Percentiles rank a stretch among this genome's conserved stretches.
These are phyloP conservation scores for Musa schizocarpa DNA, from an alignment of 176 grass and related monocot genomes.

Conservation along the genomic window DNA sequence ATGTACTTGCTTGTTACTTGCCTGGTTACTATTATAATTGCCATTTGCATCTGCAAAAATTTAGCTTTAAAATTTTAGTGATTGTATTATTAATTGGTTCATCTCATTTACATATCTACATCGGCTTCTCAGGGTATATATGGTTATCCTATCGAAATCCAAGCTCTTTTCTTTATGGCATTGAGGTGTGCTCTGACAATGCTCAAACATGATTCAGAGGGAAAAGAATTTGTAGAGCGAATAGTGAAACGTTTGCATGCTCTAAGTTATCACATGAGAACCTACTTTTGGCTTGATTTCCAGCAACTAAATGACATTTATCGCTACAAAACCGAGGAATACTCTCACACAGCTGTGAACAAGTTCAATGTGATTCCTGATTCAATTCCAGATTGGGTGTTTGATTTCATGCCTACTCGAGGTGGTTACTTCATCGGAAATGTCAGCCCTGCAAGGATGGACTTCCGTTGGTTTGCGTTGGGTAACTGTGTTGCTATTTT, in stretches of 20 bases:
- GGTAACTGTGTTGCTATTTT: slow-evolving; percentile 36
- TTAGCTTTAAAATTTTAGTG: too few species aligned
- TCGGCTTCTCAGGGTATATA: slow-evolving; percentile 28
- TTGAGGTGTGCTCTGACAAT: slow-evolving; percentile 24
- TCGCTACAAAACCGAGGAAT: slow-evolving; percentile 44
- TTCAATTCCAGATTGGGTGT: slow-evolving; percentile 42
- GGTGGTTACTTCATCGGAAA: slow-evolving; percentile 43
- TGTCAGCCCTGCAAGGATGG: slow-evolving; percentile 40
- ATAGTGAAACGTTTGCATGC: slow-evolving; percentile 36
- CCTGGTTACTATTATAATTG: too few species aligned
- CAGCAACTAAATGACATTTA: slow-evolving; percentile 45
- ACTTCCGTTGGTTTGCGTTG: slow-evolving; percentile 39
- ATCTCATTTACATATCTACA: not conserved
- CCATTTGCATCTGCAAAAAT: too few species aligned
- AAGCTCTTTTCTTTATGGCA: slow-evolving; percentile 46
- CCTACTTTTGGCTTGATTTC: slow-evolving; percentile 47
- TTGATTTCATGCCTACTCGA: slow-evolving; percentile 31
- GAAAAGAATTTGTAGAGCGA: slow-evolving; percentile 34
- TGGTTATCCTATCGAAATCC: slow-evolving; percentile 45
- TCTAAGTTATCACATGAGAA: slow-evolving; percentile 43
- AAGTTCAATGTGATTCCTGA: slow-evolving; percentile 43
- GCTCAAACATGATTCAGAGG: slow-evolving; percentile 38
- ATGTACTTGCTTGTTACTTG: too few species aligned
- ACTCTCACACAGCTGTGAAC: slow-evolving; percentile 37
- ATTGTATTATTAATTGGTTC: not conserved